A percentile compares a stretch with the other conserved stretches of the same genome.
phyloP scores from a whole-genome alignment of 2,329 filamentous ascomycete species.

The Pseudogymnoascus sp. region DNA sequence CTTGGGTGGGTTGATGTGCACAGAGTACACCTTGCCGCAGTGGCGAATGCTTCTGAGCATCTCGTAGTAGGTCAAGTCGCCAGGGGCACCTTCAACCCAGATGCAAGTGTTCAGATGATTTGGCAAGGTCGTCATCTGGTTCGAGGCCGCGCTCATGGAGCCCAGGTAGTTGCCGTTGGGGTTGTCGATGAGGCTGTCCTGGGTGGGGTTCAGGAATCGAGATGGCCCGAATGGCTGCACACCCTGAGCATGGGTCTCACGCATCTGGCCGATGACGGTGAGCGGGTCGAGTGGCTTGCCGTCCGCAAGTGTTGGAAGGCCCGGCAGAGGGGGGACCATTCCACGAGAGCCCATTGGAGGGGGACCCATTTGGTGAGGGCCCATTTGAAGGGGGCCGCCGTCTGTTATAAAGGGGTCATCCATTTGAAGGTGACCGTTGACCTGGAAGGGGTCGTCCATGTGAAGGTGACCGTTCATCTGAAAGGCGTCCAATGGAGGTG shows the following conservation, averaged over 20 bases:
- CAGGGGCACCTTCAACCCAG: constrained; percentile 19
- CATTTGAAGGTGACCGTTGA: not conserved
- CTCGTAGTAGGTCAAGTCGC: constrained; percentile 3
- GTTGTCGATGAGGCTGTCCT: not conserved
- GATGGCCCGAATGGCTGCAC: not conserved
- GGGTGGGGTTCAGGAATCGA: not conserved
- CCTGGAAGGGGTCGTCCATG: not conserved
- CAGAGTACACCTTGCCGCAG: constrained; percentile 16
- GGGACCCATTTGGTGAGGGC: not conserved
- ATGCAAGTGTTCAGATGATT: constrained; percentile 19
- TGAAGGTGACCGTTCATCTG: not conserved
- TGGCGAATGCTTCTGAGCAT: constrained; percentile 17
- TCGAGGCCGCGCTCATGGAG: not conserved
- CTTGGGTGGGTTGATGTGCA: constrained; percentile 14
- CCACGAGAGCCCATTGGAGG: not conserved
- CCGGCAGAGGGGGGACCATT: not conserved
- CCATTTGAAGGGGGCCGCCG: not conserved
- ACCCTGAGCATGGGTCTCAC: not conserved
- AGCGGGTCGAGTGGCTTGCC: not conserved
- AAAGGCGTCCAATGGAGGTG: not conserved
- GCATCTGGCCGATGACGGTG: not conserved
- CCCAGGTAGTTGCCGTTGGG: constrained; percentile 1
- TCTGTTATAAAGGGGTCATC: no score
- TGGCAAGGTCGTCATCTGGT: constrained; percentile 11
- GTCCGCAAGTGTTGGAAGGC: not conserved